A percentile compares a stretch with the other conserved stretches of the same genome.
phyloP scores from a whole-genome alignment of 441 rosid genomes.

The Jatropha podagrica region DNA sequence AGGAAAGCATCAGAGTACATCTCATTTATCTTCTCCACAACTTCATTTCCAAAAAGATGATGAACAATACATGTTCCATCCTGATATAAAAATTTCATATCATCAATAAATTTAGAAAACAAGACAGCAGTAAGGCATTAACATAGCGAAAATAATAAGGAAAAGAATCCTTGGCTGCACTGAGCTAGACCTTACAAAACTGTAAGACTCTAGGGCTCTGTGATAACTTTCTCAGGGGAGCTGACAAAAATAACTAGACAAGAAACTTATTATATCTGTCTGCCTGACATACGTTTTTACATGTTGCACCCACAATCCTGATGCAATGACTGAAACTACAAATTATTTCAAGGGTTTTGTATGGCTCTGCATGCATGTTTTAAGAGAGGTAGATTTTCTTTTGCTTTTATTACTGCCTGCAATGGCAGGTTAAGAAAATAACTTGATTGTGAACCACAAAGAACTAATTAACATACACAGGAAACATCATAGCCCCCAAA shows the following conservation, averaged over 20 bases:
- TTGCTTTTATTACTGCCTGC: background rate
- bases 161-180: background rate
- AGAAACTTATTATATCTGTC: background rate
- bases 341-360: conserved; percentile 1
- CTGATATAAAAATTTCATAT: conserved; percentile 36
- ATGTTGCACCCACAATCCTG: background rate
- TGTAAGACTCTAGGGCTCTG: background rate
- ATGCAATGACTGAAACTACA: too few species aligned
- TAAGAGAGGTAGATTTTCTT: background rate
- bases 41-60: conserved; percentile 91
- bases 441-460: background rate
- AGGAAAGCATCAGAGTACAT: conserved; percentile 89
- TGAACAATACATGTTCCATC: conserved; percentile 93
- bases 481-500: background rate
- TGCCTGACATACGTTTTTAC: background rate
- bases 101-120: conserved; percentile 14
- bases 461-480: background rate
- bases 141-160: background rate
- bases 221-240: background rate
- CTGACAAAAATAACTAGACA: background rate
- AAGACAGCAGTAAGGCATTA: conserved; percentile 12
- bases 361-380: background rate
- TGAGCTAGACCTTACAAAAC: background rate
- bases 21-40: conserved; percentile 77
- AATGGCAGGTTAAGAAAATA: background rate